Conservation (phyloP, 345 rosid genomes). For the Noccaea bulbosa region DNA sequence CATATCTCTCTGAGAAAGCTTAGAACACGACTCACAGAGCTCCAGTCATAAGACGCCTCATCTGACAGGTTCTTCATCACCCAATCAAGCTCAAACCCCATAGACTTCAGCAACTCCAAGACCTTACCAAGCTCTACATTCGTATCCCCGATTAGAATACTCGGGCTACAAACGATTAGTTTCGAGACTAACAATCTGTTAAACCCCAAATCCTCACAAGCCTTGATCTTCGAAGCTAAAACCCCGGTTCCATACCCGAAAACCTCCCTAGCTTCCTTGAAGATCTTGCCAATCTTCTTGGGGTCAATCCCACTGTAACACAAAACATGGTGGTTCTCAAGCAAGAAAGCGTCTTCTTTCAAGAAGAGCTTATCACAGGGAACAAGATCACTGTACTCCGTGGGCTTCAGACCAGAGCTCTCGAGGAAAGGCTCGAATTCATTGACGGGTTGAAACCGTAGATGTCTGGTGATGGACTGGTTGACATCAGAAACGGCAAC, state of each 20-base stretch:
- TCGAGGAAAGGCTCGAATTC: slow-evolving; percentile 93
- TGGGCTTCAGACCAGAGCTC: slow-evolving; percentile 69
- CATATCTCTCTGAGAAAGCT: slow-evolving; percentile 49
- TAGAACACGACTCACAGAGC: slow-evolving; percentile 51
- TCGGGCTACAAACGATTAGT: slow-evolving; percentile 57
- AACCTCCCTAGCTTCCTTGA: slow-evolving; percentile 59
- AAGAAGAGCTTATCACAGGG: slow-evolving; percentile 59
- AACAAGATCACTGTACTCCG: slow-evolving; percentile 55
- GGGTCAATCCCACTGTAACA: slow-evolving; percentile 63
- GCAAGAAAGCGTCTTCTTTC: slow-evolving; percentile 62
- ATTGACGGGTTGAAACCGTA: slow-evolving; percentile 77
- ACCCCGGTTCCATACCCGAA: slow-evolving; percentile 58
- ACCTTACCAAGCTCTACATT: slow-evolving; percentile 54
- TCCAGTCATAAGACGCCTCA: slow-evolving; percentile 60
- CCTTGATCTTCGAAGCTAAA: slow-evolving; percentile 62
- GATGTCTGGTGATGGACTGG: slow-evolving; percentile 49
- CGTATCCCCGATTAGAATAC: slow-evolving; percentile 55
- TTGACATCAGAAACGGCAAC: slow-evolving; percentile 43
- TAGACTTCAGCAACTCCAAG: slow-evolving; percentile 51
- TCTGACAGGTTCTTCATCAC: slow-evolving; percentile 55
- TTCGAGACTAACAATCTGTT: slow-evolving; percentile 49
- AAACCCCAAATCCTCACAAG: slow-evolving; percentile 68
- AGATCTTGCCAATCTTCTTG: slow-evolving; percentile 63
- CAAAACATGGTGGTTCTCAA: slow-evolving; percentile 68
- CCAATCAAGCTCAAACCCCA: slow-evolving; percentile 56